Percentiles rank a stretch among this genome's conserved stretches.
These are phyloP conservation scores for Canariomyces notabilis DNA, from an alignment of 2,329 filamentous ascomycete species.

Conservation along the genomic window DNA sequence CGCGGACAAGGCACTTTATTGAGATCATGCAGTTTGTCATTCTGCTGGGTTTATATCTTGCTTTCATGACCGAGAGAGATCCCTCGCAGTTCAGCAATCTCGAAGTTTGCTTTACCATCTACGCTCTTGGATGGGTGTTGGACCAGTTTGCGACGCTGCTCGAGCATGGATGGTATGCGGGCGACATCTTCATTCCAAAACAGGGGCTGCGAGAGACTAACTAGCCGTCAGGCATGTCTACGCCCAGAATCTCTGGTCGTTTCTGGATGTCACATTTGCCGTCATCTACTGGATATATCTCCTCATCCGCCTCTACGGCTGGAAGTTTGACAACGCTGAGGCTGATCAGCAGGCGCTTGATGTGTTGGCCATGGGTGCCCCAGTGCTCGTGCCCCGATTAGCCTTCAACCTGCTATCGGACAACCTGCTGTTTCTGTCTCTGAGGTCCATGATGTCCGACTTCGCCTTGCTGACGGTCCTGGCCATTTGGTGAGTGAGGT, in stretches of 20 bases:
- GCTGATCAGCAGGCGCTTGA: constrained; percentile 65
- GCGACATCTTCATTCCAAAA: not conserved
- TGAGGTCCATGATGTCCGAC: constrained; percentile 80
- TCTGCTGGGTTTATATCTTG: constrained; percentile 63
- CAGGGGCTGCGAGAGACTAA: constrained; percentile 34
- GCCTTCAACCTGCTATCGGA: constrained; percentile 81
- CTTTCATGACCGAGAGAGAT: constrained; percentile 66
- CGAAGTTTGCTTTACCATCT: constrained; percentile 67
- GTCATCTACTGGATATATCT: constrained; percentile 66
- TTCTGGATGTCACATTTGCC: constrained; percentile 76
- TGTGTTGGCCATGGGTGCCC: constrained; percentile 72
- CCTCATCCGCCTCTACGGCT: constrained; percentile 60
- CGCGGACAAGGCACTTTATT: constrained; percentile 68
- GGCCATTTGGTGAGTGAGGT: constrained; percentile 54
- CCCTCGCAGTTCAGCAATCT: constrained; percentile 49
- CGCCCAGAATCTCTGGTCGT: constrained; percentile 84
- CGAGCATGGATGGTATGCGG: constrained; percentile 60
- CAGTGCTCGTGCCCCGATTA: constrained; percentile 70
- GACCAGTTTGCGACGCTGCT: constrained; percentile 73
- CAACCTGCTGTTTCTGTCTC: constrained; percentile 75
- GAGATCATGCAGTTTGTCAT: constrained; percentile 70
- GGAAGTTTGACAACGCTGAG: constrained; percentile 43
- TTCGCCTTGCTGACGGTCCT: constrained; percentile 73
- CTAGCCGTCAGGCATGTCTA: constrained; percentile 61
- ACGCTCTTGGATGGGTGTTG: constrained; percentile 71